Evolutionary conservation across 768 basidiomycete species (phyloP).

Genomic region (Boletus reticuloceps): DNA sequence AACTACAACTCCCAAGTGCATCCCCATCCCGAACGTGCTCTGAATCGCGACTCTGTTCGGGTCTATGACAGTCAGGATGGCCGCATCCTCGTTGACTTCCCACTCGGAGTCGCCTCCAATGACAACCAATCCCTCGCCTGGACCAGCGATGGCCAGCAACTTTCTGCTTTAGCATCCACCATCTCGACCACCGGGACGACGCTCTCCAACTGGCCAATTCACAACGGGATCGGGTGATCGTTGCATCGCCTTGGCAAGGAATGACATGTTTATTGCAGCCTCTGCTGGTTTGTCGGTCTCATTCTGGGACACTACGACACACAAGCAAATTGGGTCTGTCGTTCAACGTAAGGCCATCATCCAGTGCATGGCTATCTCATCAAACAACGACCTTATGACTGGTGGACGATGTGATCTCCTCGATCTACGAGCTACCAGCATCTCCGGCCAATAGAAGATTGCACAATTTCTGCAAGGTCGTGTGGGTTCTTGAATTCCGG

Average conservation of each 20-base stretch:
- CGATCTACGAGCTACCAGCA: too few relatives aligned
- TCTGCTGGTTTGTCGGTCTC: neutral
- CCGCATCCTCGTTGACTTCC: too few relatives aligned
- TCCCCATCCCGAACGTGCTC: too few relatives aligned
- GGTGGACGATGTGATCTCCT: neutral
- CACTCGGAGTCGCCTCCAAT: too few relatives aligned
- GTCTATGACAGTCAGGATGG: neutral
- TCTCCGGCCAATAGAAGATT: too few relatives aligned
- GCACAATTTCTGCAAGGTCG: too few relatives aligned
- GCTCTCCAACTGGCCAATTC: neutral
- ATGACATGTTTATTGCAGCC: neutral
- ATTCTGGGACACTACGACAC: neutral
- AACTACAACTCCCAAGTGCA: too few relatives aligned
- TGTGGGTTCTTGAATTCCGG: too few relatives aligned
- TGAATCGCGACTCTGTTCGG: neutral
- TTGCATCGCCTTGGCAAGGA: neutral
- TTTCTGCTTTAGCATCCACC: neutral
- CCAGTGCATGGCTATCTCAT: neutral
- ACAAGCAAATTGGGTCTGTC: neutral
- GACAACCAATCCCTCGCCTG: neutral
- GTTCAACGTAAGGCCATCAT: neutral
- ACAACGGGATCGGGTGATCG: neutral
- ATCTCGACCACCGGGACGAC: neutral
- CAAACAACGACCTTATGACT: neutral
- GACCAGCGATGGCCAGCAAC: neutral